Base-by-base conservation (phyloP, 345 rosid genomes). In the Limnanthes douglasii region DNA sequence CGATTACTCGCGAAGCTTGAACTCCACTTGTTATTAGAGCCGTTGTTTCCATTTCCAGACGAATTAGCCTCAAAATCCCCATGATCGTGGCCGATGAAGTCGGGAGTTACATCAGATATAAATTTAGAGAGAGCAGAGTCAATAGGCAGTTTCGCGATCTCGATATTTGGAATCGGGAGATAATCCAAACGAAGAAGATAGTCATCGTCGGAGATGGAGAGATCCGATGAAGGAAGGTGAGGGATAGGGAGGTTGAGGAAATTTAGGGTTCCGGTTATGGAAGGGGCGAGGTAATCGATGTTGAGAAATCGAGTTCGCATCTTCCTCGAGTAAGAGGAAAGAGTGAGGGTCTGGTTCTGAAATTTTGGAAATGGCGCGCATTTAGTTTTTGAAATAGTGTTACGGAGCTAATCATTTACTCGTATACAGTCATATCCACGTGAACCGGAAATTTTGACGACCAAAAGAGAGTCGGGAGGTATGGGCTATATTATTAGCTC, bases 261-360 rank as follows among this genome's bases (percentile, higher is more conserved):
- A 36, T 53, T 58, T 54, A 65, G 67, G 65, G 66, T 61, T 66
- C 54, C 58, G 35, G 18, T 31, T 10, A 60, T 31, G 6, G 56
- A 37, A 34, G 69, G 13, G 9, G 60, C 22, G 66, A 78, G 70
- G 66, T 59, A 59, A 52, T 78, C 77, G 31, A 41, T 49, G 44
- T 55, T 65, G 52, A 75, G 79, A 53, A 75, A 82, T 45, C 82
- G 85, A 63, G 67, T 66, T 61, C 88, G 73, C 94, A 82, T 86
- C 41, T n/a, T n/a, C n/a, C n/a, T n/a, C n/a, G n/a, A n/a, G n/a
- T n/a, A n/a, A n/a, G n/a, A n/a, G n/a, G n/a, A n/a, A n/a, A n/a
- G n/a, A n/a, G n/a, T n/a, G n/a, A n/a, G n/a, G n/a, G n/a, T n/a
- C n/a, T n/a, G n/a, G n/a, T n/a, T n/a, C n/a, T n/a, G n/a, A n/a